Percentiles rank a stretch among this genome's conserved stretches.
Conservation (phyloP, 208 protist genomes). For the Leishmania aethiopica region DNA sequence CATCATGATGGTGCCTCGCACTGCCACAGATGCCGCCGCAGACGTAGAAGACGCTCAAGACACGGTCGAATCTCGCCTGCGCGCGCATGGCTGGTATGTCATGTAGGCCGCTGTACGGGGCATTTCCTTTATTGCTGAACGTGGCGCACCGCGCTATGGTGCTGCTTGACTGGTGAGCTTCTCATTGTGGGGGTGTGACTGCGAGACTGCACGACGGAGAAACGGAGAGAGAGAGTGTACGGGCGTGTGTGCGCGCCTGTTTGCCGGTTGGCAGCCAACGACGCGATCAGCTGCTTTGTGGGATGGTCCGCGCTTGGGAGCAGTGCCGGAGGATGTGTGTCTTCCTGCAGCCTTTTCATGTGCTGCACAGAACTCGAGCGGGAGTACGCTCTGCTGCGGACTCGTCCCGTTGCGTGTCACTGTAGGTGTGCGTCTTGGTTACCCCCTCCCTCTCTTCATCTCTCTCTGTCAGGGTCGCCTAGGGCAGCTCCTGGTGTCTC, state of each 20-base stretch:
- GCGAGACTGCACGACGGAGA: not conserved
- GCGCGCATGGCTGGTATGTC: conserved; percentile 29
- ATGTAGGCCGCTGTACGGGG: not conserved
- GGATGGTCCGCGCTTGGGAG: not conserved
- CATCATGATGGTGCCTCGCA: conserved; percentile 24
- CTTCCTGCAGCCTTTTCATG: not conserved
- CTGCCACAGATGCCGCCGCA: not conserved
- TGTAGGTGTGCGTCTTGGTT: not conserved
- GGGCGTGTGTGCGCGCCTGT: not conserved
- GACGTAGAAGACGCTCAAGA: not conserved
- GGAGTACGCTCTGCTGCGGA: not conserved
- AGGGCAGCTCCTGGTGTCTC: not conserved
- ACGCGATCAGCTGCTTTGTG: not conserved
- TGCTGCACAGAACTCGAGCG: not conserved
- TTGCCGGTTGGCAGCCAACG: not conserved
- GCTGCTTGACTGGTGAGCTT: not conserved
- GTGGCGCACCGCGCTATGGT: conserved; percentile 4
- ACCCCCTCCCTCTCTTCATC: not conserved
- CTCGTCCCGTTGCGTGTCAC: not conserved
- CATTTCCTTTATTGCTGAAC: not conserved
- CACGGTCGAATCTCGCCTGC: conserved; percentile 23
- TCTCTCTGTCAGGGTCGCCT: not conserved
- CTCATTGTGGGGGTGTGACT: too few relatives aligned
- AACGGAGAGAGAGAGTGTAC: not conserved
- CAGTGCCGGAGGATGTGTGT: not conserved